These are phyloP conservation scores for Oldenlandia corymbosa DNA, from an alignment of 257 asterid genomes.

Conservation along the genomic window DNA sequence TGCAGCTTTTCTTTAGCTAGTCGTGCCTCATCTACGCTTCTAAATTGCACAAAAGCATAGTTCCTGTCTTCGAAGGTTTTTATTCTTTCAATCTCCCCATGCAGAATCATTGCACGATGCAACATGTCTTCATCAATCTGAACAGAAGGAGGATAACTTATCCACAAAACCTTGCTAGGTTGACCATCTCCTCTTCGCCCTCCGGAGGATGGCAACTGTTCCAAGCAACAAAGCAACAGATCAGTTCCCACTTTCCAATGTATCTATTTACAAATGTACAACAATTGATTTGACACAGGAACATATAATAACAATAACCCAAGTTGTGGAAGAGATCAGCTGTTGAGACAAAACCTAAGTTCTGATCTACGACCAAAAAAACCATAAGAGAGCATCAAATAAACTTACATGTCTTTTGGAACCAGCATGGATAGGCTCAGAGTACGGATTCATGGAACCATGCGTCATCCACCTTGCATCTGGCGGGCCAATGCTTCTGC, in stretches of 20 bases:
- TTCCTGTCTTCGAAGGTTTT: slow-evolving; percentile 66
- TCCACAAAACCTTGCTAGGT: slow-evolving; percentile 64
- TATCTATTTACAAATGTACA: slow-evolving; percentile 12
- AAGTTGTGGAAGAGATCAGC: background rate
- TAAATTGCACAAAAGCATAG: slow-evolving; percentile 76
- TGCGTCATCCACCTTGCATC: slow-evolving; percentile 60
- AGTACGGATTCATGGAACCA: slow-evolving; percentile 38
- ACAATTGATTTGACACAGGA: background rate
- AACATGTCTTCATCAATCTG: slow-evolving; percentile 85
- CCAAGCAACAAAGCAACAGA: slow-evolving; percentile 26
- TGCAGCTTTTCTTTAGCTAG: slow-evolving; percentile 93
- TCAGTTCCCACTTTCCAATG: background rate
- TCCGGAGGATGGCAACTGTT: slow-evolving; percentile 49
- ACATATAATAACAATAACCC: background rate
- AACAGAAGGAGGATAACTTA: slow-evolving; percentile 80
- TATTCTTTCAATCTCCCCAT: slow-evolving; percentile 91
- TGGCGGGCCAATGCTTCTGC: slow-evolving; percentile 44
- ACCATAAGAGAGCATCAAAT: background rate
- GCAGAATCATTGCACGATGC: slow-evolving; percentile 89
- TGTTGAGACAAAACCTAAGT: background rate
- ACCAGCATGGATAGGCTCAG: slow-evolving; percentile 55
- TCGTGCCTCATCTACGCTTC: slow-evolving; percentile 93
- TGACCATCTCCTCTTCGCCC: slow-evolving; percentile 46
- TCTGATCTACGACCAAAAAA: background rate
- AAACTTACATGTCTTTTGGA: slow-evolving; percentile 59